phyloP scores from a whole-genome alignment of 2,329 filamentous ascomycete genomes.

The Hypocrella siamensis region DNA sequence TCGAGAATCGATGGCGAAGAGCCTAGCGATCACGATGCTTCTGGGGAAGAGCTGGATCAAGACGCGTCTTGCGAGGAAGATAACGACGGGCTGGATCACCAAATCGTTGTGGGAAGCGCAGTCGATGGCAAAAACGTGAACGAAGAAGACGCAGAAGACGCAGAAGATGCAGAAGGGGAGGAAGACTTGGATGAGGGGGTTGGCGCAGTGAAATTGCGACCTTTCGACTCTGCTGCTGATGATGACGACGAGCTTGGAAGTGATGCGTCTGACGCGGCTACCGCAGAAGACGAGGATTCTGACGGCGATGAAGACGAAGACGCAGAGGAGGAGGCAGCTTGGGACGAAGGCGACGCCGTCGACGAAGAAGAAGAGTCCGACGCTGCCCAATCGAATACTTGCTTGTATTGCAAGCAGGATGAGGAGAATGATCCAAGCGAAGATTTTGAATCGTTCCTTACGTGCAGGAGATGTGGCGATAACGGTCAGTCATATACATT shows the following conservation, averaged over 20 bases:
- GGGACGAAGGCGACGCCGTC: slow-evolving; percentile 4
- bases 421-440: slow-evolving; percentile 72
- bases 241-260: slow-evolving; percentile 32
- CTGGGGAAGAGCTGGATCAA: slow-evolving; percentile 25
- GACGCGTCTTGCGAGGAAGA: slow-evolving; percentile 28
- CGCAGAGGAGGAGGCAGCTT: slow-evolving; percentile 12
- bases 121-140: slow-evolving; percentile 9
- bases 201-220: slow-evolving; percentile 40
- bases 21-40: slow-evolving; percentile 22
- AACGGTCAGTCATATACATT: slow-evolving; percentile 66
- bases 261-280: slow-evolving; percentile 28
- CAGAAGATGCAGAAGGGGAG: slow-evolving; percentile 17
- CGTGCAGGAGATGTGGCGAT: slow-evolving; percentile 64
- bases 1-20: slow-evolving; percentile 17
- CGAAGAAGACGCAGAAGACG: slow-evolving; percentile 15
- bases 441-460: slow-evolving; percentile 65
- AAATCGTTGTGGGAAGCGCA: slow-evolving; percentile 9
- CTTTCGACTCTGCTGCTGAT: slow-evolving; percentile 27
- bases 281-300: slow-evolving; percentile 35
- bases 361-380: slow-evolving; percentile 6
- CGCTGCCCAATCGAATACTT: slow-evolving; percentile 19
- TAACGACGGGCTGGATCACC: slow-evolving; percentile 14
- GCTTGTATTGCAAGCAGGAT: slow-evolving; percentile 67
- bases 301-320: slow-evolving; percentile 32
- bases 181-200: slow-evolving; percentile 30